Evolutionary conservation across 179 eudicot species (phyloP), one percentile per base, ranked within the genome.

Genomic region (Silene vulgaris): DNA sequence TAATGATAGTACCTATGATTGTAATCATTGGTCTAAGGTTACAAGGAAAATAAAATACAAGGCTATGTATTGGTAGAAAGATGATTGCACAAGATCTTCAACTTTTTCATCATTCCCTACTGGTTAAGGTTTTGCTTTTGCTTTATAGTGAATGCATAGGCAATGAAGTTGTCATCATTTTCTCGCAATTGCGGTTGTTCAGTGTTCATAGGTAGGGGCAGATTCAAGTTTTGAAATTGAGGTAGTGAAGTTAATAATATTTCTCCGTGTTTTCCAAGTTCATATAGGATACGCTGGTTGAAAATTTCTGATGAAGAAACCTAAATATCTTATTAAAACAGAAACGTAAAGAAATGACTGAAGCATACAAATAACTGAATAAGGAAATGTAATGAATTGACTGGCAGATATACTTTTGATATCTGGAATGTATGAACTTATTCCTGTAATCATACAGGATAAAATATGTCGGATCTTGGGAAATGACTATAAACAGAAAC

Each of bases 31-130:
- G 54, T 68, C 72, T 40, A 68, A 37, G 16, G 26, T 68, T 68
- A 68, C 54, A 14, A 68, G 56, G 72, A 40, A 68, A 37, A 57
- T 23, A 40, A 68, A 68, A 69, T 50, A 43, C n/a, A 20, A 67
- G 50, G 71, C 71, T 69, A 45, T 69, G 50, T 19, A 40, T 69
- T 40, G 54, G 72, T 69, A 69, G 30, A 69, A 19, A 69, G 32
- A 52, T 52, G 57, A 69, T 74, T 69, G 72, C 8, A 43, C 72
- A 69, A 43, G 72, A 69, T 69, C 72, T 69, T 19, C 72, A 69
- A 21, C 72, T 43, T 69, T 40, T 20, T 43, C 72, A 69, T 69
- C 72, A 43, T 69, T 45, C 29, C 72, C 72, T 69, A 69, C 57
- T 69, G 29, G 72, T 43, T 69, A 3, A 20, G 72, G 30, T 43